These are phyloP conservation scores for Fraxinus paxiana DNA, from an alignment of 305 asterid species.

Conservation along the genomic window DNA sequence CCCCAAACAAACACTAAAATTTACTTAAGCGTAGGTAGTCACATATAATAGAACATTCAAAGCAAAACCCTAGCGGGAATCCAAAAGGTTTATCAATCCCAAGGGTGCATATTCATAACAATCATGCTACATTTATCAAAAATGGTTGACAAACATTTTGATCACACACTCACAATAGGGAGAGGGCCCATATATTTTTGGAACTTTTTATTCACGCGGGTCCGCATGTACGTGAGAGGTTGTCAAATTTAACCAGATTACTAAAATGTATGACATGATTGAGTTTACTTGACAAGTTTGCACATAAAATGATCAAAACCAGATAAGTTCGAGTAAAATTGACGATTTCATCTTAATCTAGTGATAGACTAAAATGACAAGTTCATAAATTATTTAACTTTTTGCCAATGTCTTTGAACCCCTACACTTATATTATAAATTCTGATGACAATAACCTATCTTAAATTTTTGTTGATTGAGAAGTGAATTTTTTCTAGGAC, in stretches of 20 bases:
- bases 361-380: neutral
- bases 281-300: neutral
- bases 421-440: neutral
- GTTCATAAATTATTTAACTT: neutral
- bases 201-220: no score
- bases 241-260: neutral
- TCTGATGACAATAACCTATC: neutral
- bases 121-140: no score
- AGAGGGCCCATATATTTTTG: no score
- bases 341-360: neutral
- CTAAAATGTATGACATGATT: neutral
- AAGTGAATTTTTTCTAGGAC: neutral
- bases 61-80: neutral
- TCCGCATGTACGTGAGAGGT: no score
- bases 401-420: neutral
- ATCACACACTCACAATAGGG: no score
- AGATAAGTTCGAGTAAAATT: no score
- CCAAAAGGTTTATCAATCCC: neutral
- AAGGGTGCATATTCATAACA: neutral
- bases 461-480: neutral
- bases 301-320: neutral
- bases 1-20: neutral
- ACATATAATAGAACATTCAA: neutral
- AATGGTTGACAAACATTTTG: no score
- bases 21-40: neutral